Evolutionary conservation across 768 basidiomycete genomes (phyloP).

Genomic region (Coprinopsis strossmayeri): DNA sequence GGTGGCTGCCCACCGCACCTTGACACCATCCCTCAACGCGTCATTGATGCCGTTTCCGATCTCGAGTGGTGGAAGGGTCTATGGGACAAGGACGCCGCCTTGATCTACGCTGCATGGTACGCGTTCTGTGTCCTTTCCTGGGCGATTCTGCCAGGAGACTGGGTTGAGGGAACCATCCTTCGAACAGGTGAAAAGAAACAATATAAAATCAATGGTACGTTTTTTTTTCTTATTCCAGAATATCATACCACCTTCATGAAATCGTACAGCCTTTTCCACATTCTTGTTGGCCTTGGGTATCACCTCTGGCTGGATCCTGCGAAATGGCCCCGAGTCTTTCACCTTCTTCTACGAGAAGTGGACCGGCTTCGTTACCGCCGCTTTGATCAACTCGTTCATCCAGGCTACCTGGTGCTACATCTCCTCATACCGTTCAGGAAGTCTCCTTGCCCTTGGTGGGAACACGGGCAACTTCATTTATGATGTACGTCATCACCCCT

Average conservation of each 20-base stretch:
- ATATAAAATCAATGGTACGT: slow-evolving; percentile 94
- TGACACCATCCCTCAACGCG: slow-evolving; percentile 29
- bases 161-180: slow-evolving; percentile 61
- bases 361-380: slow-evolving; percentile 82
- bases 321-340: slow-evolving; percentile 72
- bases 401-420: slow-evolving; percentile 72
- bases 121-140: slow-evolving; percentile 79
- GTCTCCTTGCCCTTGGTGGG: slow-evolving; percentile 85
- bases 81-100: slow-evolving; percentile 76
- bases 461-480: slow-evolving; percentile 85
- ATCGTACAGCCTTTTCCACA: slow-evolving; percentile 70
- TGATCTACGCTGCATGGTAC: slow-evolving; percentile 87
- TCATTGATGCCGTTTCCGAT: slow-evolving; percentile 41
- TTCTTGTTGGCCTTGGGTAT: slow-evolving; percentile 77
- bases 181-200: slow-evolving; percentile 70
- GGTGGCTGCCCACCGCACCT: slow-evolving; percentile 63
- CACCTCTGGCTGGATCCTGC: slow-evolving; percentile 59
- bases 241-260: slow-evolving; percentile 1
- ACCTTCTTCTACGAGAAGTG: slow-evolving; percentile 91
- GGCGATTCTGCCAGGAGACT: slow-evolving; percentile 70
- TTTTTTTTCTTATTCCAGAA: not conserved
- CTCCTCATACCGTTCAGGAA: slow-evolving; percentile 59
- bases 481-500: slow-evolving; percentile 56
- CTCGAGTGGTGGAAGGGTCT: slow-evolving; percentile 63
- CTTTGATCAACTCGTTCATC: slow-evolving; percentile 67